phyloP scores from a whole-genome alignment of 768 basidiomycete genomes.

The Butyriboletus loyo region DNA sequence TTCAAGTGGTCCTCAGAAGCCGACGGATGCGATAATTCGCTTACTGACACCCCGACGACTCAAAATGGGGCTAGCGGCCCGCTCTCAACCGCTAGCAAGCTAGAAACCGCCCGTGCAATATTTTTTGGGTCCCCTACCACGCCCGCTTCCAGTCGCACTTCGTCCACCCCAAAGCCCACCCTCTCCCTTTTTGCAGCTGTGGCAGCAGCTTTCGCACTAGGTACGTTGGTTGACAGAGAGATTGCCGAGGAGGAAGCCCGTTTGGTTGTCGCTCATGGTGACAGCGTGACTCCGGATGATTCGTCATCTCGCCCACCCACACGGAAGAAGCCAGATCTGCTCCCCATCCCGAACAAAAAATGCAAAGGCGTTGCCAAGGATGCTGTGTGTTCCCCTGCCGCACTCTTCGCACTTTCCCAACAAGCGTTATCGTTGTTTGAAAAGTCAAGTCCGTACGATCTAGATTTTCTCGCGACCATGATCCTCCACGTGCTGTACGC shows the following conservation, averaged over 20 bases:
- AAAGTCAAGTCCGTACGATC: constrained; percentile 41
- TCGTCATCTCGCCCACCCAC: constrained; percentile 21
- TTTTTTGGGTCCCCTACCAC: constrained; percentile 26
- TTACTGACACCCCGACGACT: constrained; percentile 15
- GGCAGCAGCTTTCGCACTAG: constrained; percentile 59
- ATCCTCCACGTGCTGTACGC: constrained; percentile 54
- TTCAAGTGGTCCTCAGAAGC: constrained; percentile 39
- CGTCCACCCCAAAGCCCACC: constrained; percentile 16
- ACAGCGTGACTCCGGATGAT: constrained; percentile 18
- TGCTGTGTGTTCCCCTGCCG: constrained; percentile 31
- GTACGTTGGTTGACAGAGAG: constrained; percentile 40
- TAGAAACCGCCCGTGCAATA: constrained; percentile 30
- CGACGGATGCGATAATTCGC: constrained; percentile 17
- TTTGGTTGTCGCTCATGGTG: constrained; percentile 20
- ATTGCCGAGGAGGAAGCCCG: constrained; percentile 27
- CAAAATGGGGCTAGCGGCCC: constrained; percentile 31
- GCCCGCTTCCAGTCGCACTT: constrained; percentile 8
- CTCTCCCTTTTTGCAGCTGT: constrained; percentile 55
- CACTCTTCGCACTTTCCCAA: constrained; percentile 46
- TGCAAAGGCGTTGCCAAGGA: constrained; percentile 31
- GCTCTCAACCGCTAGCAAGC: constrained; percentile 17
- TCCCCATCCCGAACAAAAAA: constrained; percentile 16
- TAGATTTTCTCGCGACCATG: constrained; percentile 60
- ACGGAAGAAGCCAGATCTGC: constrained; percentile 22
- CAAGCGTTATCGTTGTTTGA: constrained; percentile 47